Evolutionary conservation across 2,329 filamentous ascomycete genomes (phyloP), one percentile per base, ranked within the genome.

Genomic region (Mariannaea sp.): DNA sequence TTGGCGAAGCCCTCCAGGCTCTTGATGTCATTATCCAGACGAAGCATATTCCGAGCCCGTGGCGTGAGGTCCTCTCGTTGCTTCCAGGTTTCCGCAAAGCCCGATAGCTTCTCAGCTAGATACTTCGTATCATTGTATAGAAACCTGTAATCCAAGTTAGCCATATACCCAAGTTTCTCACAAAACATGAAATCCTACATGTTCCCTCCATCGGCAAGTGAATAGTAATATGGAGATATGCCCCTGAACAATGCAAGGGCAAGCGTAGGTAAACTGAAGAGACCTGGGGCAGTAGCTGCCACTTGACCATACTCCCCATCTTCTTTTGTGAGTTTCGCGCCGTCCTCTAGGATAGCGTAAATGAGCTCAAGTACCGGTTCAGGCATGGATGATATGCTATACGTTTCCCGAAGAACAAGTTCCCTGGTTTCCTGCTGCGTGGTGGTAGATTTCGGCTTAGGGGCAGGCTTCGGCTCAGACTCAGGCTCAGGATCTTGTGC

Each of bases 371-470:
- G 77, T 10, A 97, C 85, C 4, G 86, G 83, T 56, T 91, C 87
- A 1, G 94, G 93, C 70, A 97, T 88, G 2, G 89, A 88, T 0
- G 93, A 97, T 45, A 96, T 89, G 53, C 86, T 89, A 70, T 96
- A 99, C 1, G 82, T 89, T 73, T 99, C 94, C 56, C 81, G 88
- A 38, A 97, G 74, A 0, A 89, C 88, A 54, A 97, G 75, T 67
- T 94, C 88, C 49, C 84, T 79, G 7, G 78, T 76, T 35, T 77
- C 55, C 4, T 57, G 48, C 24, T 71, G 62, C 6, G 64, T 36
- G 26, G 65, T 59, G 20, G 57, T 27, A 33, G 64, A 5, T 44
- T 60, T 49, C 33, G 38, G 13, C 55, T 57, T 17, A 10, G 45
- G 17, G 33, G 51, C 29, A 7, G 61, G 52, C 7, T 52, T 27